These are phyloP conservation scores for Cucurbita argyrosperma DNA, from an alignment of 306 rosid genomes.

Conservation along the genomic window DNA sequence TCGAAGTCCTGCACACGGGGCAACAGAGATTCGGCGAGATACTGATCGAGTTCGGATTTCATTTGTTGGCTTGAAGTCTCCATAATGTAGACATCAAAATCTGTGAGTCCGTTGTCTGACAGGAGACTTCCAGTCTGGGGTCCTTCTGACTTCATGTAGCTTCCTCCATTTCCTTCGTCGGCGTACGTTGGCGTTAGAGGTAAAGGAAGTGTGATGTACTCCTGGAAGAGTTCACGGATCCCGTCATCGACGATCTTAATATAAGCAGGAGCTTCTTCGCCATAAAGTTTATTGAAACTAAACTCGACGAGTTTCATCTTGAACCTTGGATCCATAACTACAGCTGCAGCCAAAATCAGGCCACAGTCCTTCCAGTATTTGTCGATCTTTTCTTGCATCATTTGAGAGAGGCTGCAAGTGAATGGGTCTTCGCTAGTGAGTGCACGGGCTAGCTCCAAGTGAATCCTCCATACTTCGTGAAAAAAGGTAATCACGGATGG, in stretches of 20 bases:
- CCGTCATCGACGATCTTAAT: conserved; percentile 77
- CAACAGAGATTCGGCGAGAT: conserved; percentile 65
- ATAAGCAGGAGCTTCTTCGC: conserved; percentile 45
- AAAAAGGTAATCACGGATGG: conserved; percentile 61
- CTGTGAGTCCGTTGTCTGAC: conserved; percentile 64
- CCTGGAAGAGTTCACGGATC: conserved; percentile 70
- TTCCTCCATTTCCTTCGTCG: conserved; percentile 37
- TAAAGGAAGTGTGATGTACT: conserved; percentile 58
- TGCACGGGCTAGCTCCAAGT: conserved; percentile 51
- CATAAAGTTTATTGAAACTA: conserved; percentile 61
- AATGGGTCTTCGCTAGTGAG: conserved; percentile 46
- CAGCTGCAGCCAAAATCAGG: conserved; percentile 73
- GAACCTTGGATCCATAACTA: conserved; percentile 91
- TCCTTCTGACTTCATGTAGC: conserved; percentile 26
- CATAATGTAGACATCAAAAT: conserved; percentile 84
- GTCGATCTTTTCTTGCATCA: conserved; percentile 48
- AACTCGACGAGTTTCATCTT: conserved; percentile 94
- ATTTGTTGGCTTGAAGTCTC: conserved; percentile 70
- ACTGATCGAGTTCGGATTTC: conserved; percentile 80
- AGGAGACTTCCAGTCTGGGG: conserved; percentile 30
- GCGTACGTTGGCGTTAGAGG: conserved; percentile 76
- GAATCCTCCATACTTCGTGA: conserved; percentile 89
- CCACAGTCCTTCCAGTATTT: conserved; percentile 69
- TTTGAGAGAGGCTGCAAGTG: conserved; percentile 26
- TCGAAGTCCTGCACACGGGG: conserved; percentile 43